Base-by-base conservation (phyloP, 2,329 filamentous ascomycete species). In the Ascochyta koolunga region DNA sequence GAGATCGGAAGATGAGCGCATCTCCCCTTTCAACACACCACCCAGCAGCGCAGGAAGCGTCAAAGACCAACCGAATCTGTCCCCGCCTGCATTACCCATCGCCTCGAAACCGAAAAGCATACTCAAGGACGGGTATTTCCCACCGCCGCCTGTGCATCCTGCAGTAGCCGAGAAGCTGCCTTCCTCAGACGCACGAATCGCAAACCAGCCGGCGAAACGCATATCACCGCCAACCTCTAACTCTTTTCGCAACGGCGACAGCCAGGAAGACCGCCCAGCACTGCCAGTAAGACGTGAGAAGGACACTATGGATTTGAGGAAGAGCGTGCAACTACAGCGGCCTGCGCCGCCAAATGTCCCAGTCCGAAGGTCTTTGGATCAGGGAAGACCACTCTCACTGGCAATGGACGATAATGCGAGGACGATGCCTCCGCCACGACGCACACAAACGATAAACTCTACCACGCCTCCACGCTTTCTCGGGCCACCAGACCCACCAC, bases 11-110 rank as follows among this genome's bases (percentile, higher is more conserved):
- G 79, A 82, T 36, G 78, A 79, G 27, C 76, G 78, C 44, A 68
- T 86, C 0, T 96, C 93, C 1, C 93, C 93, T 0, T 96, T 97
- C 69, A 92, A 82, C 67, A 96, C 91, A 31, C 92, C 92, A 16
- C 91, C 93, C 0, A 87, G 86, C 62, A 93, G 89, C 68, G 83
- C 85, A 4, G 86, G 84, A 50, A 88, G 82, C 37, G 69, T 69
- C 4, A 77, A 75, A 11, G 62, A 56, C 1, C 52, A n/a, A n/a
- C n/a, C 52, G 4, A 61, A 70, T 2, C 39, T 50, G 1, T 68
- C 69, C 32, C 61, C 67, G 2, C 61, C 66, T 35, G 59, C 54
- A 4, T 54, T 66, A 32, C 54, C 66, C n/a, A 54, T 58, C 5
- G 64, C 66, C 5, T 65, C 67, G 15, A 70, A 68, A 42, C 58